Conservation (phyloP, 805 yeast genomes). For the Metschnikowia cubensis region DNA sequence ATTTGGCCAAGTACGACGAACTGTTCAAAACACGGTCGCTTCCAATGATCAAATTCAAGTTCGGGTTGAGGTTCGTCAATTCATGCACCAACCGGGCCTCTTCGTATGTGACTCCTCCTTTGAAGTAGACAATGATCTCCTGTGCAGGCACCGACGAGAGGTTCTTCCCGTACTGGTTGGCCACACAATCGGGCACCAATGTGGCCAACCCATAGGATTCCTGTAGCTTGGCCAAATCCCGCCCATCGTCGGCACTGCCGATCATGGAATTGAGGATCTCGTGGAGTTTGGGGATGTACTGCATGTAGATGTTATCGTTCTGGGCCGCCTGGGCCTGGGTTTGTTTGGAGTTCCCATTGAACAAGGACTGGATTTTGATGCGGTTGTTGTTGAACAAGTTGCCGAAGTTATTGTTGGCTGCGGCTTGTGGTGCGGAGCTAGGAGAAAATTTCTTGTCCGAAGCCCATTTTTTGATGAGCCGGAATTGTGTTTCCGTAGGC, state of each 20-base stretch:
- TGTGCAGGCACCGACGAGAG: constrained; percentile 37
- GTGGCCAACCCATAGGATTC: constrained; percentile 24
- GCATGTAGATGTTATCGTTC: constrained; percentile 79
- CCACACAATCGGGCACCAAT: constrained; percentile 36
- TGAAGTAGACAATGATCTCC: constrained; percentile 66
- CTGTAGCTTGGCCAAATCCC: constrained; percentile 6
- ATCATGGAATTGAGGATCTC: constrained; percentile 25
- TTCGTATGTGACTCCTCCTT: constrained; percentile 91
- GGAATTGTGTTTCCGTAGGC: constrained; percentile 33
- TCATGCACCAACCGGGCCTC: constrained; percentile 83
- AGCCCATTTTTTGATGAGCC: constrained; percentile 24
- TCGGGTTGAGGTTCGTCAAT: constrained; percentile 53
- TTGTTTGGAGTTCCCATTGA: constrained; percentile 22
- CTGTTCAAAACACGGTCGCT: constrained; percentile 47
- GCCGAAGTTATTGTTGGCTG: constrained; percentile 21
- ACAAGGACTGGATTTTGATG: constrained; percentile 28
- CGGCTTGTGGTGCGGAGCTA: background rate
- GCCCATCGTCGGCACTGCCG: constrained; percentile 7
- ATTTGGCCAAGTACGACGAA: constrained; percentile 28
- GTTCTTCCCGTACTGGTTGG: constrained; percentile 24
- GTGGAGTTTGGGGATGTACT: constrained; percentile 76
- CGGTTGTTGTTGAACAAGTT: constrained; percentile 32
- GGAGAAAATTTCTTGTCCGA: background rate
- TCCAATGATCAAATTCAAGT: constrained; percentile 72
- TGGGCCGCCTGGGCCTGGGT: constrained; percentile 18